Evolutionary conservation across 257 asterid species (phyloP).

Genomic region (Penstemon davidsonii): DNA sequence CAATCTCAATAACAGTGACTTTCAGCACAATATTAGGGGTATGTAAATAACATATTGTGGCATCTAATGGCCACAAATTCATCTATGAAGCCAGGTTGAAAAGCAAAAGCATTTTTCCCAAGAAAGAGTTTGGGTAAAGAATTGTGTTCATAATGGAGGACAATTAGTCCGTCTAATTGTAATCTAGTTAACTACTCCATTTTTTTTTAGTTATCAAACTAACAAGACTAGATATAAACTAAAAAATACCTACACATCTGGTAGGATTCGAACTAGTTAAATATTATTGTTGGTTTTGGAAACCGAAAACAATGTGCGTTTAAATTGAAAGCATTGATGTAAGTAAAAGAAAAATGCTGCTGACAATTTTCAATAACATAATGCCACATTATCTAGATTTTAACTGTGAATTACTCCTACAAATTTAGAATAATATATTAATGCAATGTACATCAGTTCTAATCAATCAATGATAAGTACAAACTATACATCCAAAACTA

Average conservation of each 20-base stretch:
- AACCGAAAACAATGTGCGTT: neutral
- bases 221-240: too few relatives aligned
- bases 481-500: neutral
- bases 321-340: slow-evolving; percentile 4
- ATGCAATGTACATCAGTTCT: neutral
- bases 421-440: neutral
- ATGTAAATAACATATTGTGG: neutral
- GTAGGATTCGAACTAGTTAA: too few relatives aligned
- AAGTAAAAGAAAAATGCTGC: neutral
- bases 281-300: neutral
- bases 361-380: neutral
- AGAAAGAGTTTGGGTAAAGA: too few relatives aligned
- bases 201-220: too few relatives aligned
- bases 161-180: neutral
- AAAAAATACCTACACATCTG: too few relatives aligned
- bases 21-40: slow-evolving; percentile 4
- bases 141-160: too few relatives aligned
- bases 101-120: neutral
- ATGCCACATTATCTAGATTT: neutral
- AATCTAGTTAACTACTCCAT: neutral
- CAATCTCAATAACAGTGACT: slow-evolving; percentile 18
- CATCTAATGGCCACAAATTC: neutral
- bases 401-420: neutral
- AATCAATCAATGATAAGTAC: neutral
- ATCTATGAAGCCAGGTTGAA: slow-evolving; percentile 6